Evolutionary conservation across 140 eudicot species (phyloP), one percentile per base, ranked within the genome.

Genomic region (Ambrosia hybrid): DNA sequence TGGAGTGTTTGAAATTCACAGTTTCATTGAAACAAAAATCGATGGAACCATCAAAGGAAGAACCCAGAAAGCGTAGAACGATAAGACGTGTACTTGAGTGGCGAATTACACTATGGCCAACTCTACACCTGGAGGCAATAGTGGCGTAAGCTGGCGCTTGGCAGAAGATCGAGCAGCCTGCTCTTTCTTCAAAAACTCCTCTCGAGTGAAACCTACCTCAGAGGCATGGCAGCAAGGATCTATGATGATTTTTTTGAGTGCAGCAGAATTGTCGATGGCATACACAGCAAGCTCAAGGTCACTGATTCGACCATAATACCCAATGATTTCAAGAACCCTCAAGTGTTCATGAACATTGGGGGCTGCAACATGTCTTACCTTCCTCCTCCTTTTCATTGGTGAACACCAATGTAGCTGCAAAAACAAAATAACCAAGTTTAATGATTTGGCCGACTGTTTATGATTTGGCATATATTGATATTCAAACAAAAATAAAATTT

Each of bases 361-460:
- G 69, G 67, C 65, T 53, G 68, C 65, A 60, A 58, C 81, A 57
- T 41, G 68, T 69, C 66, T 77, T 43, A 78, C 70, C 65, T 59
- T 77, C 76, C 71, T 75, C 67, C 76, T 72, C 15, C 63, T 64
- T 68, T 57, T 77, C 12, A 57, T 38, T 8, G 83, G 83, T 41
- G 80, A 68, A 76, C 68, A 72, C 85, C 85, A 84, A 62, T 36
- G 57, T 65, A 74, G 60, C 85, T 84, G 80, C 60, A 60, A 72
- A 72, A 60, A 60, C 55, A 49, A 49, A 43, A 7, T 43, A 43
- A 43, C 48, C 48, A 21, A 21, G 26, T 21, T 21, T 21, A 21
- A 21, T 21, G 26, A 21, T 21, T 21, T 21, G 26, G 26, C 26
- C 26, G 26, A 21, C 1, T 21, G 26, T 21, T 21, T 21, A 21